These are phyloP conservation scores for Malassezia sp. DNA, from an alignment of 1,284 basidiomycete species.

Conservation along the genomic window DNA sequence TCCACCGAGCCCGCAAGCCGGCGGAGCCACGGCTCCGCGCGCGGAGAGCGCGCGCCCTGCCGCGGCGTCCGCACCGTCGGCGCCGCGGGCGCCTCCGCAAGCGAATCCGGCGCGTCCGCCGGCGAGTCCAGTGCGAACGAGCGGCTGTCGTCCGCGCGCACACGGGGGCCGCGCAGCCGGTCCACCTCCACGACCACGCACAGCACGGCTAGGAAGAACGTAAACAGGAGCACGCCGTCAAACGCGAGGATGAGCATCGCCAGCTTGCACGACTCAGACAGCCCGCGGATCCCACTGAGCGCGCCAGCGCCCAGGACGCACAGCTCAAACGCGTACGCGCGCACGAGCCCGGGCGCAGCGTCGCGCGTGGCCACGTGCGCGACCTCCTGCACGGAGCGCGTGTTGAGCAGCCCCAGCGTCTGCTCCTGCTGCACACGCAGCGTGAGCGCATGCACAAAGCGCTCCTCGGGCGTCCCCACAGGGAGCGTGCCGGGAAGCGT, in stretches of 20 bases:
- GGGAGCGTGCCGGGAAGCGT: constrained; percentile 20
- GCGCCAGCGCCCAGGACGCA: constrained; percentile 78
- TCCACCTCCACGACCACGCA: constrained; percentile 82
- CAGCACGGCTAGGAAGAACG: constrained; percentile 78
- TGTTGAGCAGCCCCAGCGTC: constrained; percentile 49
- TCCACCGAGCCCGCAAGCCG: constrained; percentile 50
- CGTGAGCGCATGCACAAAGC: constrained; percentile 45
- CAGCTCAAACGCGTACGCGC: constrained; percentile 87
- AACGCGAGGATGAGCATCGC: constrained; percentile 73
- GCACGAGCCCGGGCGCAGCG: constrained; percentile 69
- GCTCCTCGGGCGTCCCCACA: constrained; percentile 26
- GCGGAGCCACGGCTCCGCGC: constrained; percentile 11
- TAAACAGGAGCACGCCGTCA: constrained; percentile 79
- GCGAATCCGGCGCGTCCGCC: not conserved
- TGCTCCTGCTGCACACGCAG: constrained; percentile 38
- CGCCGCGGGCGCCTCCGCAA: constrained; percentile 12
- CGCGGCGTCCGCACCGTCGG: not conserved
- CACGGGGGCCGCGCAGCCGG: constrained; percentile 48
- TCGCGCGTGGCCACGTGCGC: constrained; percentile 70
- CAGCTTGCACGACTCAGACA: constrained; percentile 88
- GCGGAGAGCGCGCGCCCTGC: not conserved
- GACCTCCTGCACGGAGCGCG: constrained; percentile 59
- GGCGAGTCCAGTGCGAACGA: not conserved
- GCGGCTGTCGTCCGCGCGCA: not conserved
- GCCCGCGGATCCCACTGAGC: constrained; percentile 71